These are phyloP conservation scores for Globisporangium sylvaticum DNA, from an alignment of 352 stramenopile genomes.

Conservation along the genomic window DNA sequence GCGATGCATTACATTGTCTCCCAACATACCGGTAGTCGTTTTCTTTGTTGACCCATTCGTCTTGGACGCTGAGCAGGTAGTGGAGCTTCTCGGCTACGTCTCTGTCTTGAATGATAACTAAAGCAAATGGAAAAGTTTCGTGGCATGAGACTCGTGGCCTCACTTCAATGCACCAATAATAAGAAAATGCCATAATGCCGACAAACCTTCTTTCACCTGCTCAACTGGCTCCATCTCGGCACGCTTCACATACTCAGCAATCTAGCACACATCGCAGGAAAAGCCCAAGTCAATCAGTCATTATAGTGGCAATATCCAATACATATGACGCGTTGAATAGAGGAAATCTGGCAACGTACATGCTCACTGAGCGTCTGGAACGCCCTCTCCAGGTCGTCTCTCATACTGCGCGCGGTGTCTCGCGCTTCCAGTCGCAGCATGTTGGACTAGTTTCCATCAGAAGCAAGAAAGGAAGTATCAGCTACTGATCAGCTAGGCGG, in stretches of 20 bases:
- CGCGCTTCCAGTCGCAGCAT: slow-evolving; percentile 82
- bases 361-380: slow-evolving; percentile 27
- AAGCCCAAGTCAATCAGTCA: neutral
- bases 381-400: slow-evolving; percentile 52
- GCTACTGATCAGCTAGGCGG: neutral
- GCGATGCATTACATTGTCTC: neutral
- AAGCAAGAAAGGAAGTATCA: neutral
- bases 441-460: slow-evolving; percentile 50
- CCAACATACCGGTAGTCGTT: slow-evolving; percentile 71
- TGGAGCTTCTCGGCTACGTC: slow-evolving; percentile 48
- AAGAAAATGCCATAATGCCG: neutral
- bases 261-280: slow-evolving; percentile 17
- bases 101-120: slow-evolving; percentile 59
- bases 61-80: slow-evolving; percentile 44
- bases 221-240: slow-evolving; percentile 33
- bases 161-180: neutral
- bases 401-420: slow-evolving; percentile 51
- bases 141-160: neutral
- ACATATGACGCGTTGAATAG: neutral
- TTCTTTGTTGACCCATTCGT: slow-evolving; percentile 82
- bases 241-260: slow-evolving; percentile 35
- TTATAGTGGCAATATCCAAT: neutral
- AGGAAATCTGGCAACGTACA: slow-evolving; percentile 12
- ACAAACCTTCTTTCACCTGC: slow-evolving; percentile 53
- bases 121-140: neutral